Evolutionary conservation across 257 asterid species (phyloP).

Genomic region (Anisodus acutangulus): DNA sequence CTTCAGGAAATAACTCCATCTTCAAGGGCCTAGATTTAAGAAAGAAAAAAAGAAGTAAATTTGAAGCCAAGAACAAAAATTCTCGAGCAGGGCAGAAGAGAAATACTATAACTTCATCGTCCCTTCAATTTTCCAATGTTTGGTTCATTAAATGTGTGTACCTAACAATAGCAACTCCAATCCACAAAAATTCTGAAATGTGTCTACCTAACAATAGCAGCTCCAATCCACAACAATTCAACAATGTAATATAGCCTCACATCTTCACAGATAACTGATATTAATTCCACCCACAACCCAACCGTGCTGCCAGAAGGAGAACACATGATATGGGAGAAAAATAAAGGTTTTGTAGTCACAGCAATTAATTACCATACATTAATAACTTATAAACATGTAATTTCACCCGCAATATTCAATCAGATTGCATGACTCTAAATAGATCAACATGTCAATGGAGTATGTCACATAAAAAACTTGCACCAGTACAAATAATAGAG

Average conservation of each 20-base stretch:
- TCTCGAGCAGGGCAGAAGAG: neutral
- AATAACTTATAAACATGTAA: neutral
- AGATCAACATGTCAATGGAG: conserved; percentile 19
- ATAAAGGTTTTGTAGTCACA: neutral
- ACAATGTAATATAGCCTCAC: neutral
- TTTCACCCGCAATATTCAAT: neutral
- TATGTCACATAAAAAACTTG: conserved; percentile 21
- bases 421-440: neutral
- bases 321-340: conserved; percentile 4
- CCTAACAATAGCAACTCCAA: neutral
- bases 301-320: neutral
- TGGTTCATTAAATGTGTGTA: conserved; percentile 13
- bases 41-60: conserved; percentile 24
- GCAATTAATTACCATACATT: neutral
- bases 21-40: conserved; percentile 65
- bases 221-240: conserved; percentile 16
- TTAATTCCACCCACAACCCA: neutral
- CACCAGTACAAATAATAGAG: neutral
- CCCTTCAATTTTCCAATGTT: neutral
- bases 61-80: conserved; percentile 32
- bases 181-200: neutral
- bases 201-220: neutral
- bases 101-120: neutral
- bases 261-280: neutral
- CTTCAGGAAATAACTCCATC: conserved; percentile 92